These are phyloP conservation scores for Dactylella cylindrospora DNA, from an alignment of 2,329 filamentous ascomycete genomes.

Conservation along the genomic window DNA sequence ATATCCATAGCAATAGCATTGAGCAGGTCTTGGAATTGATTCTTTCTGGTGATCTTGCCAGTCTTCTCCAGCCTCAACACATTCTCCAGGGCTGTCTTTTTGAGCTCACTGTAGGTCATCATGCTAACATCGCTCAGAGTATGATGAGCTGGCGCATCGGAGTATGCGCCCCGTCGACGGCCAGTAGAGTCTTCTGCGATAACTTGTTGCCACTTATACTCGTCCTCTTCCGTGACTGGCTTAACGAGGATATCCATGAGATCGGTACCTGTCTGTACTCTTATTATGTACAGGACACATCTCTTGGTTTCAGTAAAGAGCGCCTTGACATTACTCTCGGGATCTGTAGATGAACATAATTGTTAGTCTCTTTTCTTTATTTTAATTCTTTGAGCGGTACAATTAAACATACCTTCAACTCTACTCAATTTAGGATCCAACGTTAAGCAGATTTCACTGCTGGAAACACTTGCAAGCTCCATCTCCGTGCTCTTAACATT, in stretches of 20 bases:
- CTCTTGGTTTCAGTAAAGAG: slow-evolving; percentile 98
- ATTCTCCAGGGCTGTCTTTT: slow-evolving; percentile 89
- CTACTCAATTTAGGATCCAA: slow-evolving; percentile 87
- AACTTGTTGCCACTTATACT: slow-evolving; percentile 79
- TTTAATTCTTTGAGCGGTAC: background rate
- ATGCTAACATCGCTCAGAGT: slow-evolving; percentile 77
- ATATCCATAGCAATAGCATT: slow-evolving; percentile 97
- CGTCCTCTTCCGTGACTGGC: slow-evolving; percentile 81
- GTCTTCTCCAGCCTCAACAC: slow-evolving; percentile 84
- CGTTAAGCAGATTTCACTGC: slow-evolving; percentile 86
- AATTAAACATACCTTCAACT: slow-evolving; percentile 62
- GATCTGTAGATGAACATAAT: slow-evolving; percentile 60
- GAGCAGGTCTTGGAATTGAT: slow-evolving; percentile 95
- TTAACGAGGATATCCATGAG: slow-evolving; percentile 95
- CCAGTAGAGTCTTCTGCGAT: slow-evolving; percentile 77
- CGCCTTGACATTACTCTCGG: slow-evolving; percentile 85
- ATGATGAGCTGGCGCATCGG: slow-evolving; percentile 65
- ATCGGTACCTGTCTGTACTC: slow-evolving; percentile 86
- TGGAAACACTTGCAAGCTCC: slow-evolving; percentile 82
- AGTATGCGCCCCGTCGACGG: slow-evolving; percentile 79
- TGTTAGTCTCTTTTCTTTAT: slow-evolving; percentile 46
- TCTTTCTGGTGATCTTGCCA: slow-evolving; percentile 80
- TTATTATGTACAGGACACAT: slow-evolving; percentile 95
- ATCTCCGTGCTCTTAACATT: slow-evolving; percentile 95
- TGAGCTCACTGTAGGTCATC: slow-evolving; percentile 88